Percentiles rank a stretch among this genome's conserved stretches.
Conservation (phyloP, 805 yeast genomes). For the Candida bentonensis region DNA sequence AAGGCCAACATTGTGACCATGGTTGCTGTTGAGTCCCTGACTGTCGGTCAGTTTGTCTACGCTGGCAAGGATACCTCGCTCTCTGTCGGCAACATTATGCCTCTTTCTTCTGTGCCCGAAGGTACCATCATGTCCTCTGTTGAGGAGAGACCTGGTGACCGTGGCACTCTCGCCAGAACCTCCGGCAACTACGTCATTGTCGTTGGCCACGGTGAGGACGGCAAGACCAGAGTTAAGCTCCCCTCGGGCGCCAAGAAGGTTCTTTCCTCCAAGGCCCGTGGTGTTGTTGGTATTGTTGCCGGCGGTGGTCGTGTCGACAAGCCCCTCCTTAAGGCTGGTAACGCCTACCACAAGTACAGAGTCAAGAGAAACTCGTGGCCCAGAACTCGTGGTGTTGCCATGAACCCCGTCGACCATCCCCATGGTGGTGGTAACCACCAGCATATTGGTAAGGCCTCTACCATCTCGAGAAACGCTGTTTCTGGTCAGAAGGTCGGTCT, state of each 20-base stretch:
- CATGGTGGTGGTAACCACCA: constrained; percentile 99
- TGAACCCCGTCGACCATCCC: constrained; percentile 99
- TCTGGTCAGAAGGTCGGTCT: constrained; percentile 99
- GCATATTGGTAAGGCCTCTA: constrained; percentile 99
- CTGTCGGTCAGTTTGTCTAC: constrained; percentile 98
- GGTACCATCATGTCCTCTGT: constrained; percentile 98
- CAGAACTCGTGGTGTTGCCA: constrained; percentile 99
- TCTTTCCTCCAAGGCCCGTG: constrained; percentile 92
- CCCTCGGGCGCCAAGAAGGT: constrained; percentile 99
- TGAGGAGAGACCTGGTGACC: constrained; percentile 98
- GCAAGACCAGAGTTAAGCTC: constrained; percentile 97
- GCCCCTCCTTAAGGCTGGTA: constrained; percentile 99
- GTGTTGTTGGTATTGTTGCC: constrained; percentile 99
- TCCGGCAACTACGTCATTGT: constrained; percentile 99
- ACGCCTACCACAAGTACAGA: constrained; percentile 99
- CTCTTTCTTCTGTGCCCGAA: constrained; percentile 95
- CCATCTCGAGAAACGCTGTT: constrained; percentile 98
- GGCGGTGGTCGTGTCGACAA: constrained; percentile 99
- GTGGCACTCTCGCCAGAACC: constrained; percentile 99
- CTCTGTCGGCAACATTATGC: constrained; percentile 87
- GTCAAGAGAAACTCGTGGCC: constrained; percentile 99
- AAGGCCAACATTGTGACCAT: constrained; percentile 96
- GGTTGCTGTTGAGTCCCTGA: constrained; percentile 98
- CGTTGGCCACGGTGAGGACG: constrained; percentile 98
- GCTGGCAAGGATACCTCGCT: constrained; percentile 98